Base-by-base conservation (phyloP, 495 filamentous ascomycete species). In the Xanthoparmelia taractica region DNA sequence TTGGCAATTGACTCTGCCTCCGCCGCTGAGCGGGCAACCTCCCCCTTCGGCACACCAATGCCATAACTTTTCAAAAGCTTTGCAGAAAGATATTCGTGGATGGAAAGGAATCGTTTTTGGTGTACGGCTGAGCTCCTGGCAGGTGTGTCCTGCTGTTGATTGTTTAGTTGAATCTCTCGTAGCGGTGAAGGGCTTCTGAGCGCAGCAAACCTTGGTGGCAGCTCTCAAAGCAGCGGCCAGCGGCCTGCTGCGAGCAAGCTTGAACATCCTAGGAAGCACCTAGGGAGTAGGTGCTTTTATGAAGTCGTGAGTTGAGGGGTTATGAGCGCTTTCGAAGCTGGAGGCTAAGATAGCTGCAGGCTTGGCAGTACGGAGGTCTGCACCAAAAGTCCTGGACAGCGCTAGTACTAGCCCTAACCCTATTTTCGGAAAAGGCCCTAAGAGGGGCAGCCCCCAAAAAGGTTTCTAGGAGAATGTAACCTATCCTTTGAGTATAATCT, bases 81-180 rank as follows among this genome's bases (percentile, higher is more conserved):
- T 68, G 91, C 90, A 57, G 94, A 96, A 71, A 92, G 85, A 80
- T 96, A 97, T 78, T 98, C 94, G 80, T 98, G 94, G 68, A 97
- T 96, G 66, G 90, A 92, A 68, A 98, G 84, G 67, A 87, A 86
- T 75, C 94, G 86, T 79, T 86, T 87, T 76, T 96, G 93, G 72
- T 87, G 84, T 70, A 78, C 69, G 65, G 77, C 74, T 59, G 80
- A 72, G 67, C 74, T 78, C 68, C 76, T 79, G 52, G 81, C 64
- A 61, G 80, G 77, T 11, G 78, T 73, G 61, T 78, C 73, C 80
- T 85, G 70, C 61, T 57, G 58, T 34, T 57, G 50, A 48, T 27
- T 63, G 25, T 59, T 52, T 18, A 31, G 12, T 52, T 31, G 25
- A 18, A 17, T 12, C 25, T 52, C 27, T 52, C 13, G 7, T 52